Conservation (phyloP, 208 protist species). For the Angomonas ambiguus region DNA sequence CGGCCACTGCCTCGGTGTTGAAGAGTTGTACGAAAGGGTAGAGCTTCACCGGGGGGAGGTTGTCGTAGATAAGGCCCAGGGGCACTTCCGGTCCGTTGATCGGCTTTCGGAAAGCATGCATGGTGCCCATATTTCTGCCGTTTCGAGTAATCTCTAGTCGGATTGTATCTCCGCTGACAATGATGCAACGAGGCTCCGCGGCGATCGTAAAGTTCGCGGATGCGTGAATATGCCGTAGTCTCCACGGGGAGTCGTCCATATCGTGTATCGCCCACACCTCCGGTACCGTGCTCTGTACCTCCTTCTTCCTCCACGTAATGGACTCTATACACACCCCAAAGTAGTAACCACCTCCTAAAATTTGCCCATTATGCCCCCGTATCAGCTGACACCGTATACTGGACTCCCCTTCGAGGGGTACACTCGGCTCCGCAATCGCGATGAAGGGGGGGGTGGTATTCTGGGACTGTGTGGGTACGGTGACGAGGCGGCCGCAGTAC, state of each 20-base stretch:
- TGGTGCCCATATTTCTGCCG: conserved; percentile 39
- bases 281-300: conserved; percentile 50
- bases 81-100: conserved; percentile 64
- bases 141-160: conserved; percentile 75
- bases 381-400: conserved; percentile 82
- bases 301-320: conserved; percentile 68
- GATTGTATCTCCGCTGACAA: conserved; percentile 86
- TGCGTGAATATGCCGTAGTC: conserved; percentile 65
- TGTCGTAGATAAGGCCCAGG: conserved; percentile 81
- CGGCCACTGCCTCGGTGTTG: conserved; percentile 86
- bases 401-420: conserved; percentile 44
- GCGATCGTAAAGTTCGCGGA: conserved; percentile 52
- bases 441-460: conserved; percentile 78
- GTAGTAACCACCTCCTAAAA: conserved; percentile 90
- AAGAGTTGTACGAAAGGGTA: conserved; percentile 87
- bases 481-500: conserved; percentile 73
- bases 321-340: conserved; percentile 69
- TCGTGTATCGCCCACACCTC: conserved; percentile 90
- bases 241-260: conserved; percentile 84
- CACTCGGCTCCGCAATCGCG: conserved; percentile 76
- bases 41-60: conserved; percentile 53
- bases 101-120: conserved; percentile 83
- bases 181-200: conserved; percentile 75
- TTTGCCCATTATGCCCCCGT: conserved; percentile 78
- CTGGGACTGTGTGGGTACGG: conserved; percentile 58